Conservation (phyloP, 179 eudicot species). For the Carnegiea gigantea region DNA sequence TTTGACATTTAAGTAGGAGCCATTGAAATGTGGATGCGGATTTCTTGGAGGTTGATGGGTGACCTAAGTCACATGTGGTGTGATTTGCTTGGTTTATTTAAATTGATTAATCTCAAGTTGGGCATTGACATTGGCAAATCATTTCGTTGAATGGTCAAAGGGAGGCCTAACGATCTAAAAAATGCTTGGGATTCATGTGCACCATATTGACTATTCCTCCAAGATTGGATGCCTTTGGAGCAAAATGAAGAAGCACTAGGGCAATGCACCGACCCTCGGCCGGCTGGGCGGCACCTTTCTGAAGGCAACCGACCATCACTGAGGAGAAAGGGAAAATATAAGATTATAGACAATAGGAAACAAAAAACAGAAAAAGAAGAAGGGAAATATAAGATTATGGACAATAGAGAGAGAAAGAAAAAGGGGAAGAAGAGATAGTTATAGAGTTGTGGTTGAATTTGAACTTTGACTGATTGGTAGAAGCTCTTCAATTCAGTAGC, state of each 20-base stretch:
- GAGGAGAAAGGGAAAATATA: background rate
- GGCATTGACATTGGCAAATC: constrained; percentile 20
- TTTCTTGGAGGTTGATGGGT: constrained; percentile 35
- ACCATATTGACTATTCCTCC: constrained; percentile 24
- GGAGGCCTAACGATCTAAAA: constrained; percentile 16
- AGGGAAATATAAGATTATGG: no score
- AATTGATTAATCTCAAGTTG: constrained; percentile 15
- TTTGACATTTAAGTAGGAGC: background rate
- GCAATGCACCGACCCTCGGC: constrained; percentile 9
- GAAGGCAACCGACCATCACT: background rate
- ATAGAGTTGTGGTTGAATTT: background rate
- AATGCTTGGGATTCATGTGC: constrained; percentile 25
- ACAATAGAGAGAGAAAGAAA: no score
- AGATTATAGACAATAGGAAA: background rate
- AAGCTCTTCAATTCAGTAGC: background rate
- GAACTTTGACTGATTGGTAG: background rate
- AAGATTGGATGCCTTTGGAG: constrained; percentile 16
- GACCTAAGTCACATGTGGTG: constrained; percentile 28
- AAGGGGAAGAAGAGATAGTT: background rate
- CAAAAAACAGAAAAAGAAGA: no score
- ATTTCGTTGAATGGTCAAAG: constrained; percentile 29
- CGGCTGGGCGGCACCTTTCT: background rate
- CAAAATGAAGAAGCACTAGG: background rate
- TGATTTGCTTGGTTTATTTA: constrained; percentile 11
- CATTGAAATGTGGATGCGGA: constrained; percentile 19